Evolutionary conservation across 495 filamentous ascomycete species (phyloP), one percentile per base, ranked within the genome.

Genomic region (Talaromyces trachyspermus): DNA sequence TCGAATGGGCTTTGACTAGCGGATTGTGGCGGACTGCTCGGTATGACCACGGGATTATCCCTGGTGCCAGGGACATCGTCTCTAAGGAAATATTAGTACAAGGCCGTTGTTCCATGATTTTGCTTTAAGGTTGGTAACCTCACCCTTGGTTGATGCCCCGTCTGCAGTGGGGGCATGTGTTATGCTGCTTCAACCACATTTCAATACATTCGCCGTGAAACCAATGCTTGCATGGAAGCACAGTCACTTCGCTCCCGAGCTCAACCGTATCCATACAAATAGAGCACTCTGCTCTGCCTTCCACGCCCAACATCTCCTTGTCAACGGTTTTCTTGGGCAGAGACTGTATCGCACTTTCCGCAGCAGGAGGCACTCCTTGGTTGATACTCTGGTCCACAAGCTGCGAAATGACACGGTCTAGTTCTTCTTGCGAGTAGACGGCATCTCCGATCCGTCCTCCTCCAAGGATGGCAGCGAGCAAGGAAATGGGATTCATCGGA

Each of bases 251-350:
- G 19, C 83, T 84, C 11, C 80, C 86, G 26, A 85, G 56, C 33
- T 79, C 71, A 26, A 95, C 81, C 2, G 86, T 75, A 46, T 96
- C 91, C 74, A 96, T 97, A 59, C 92, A 98, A 49, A 95, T 91
- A 19, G 86, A 88, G 58, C 89, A 95, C 53, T 95, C 90, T 3
- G 76, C 86, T 49, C 68, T 79, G 61, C 86, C 78, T 24, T 75
- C 75, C 18, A 60, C 52, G 3, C 72, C 78, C 19, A 90, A 64
- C 77, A 89, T 82, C 32, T 81, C 74, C 27, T 70, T 66, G 36
- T 84, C 72, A 3, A 89, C 63, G 25, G 66, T 71, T 51, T 83
- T 86, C 57, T 78, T 85, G 1, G 86, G 86, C 1, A 98, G 67
- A 12, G 73, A 69, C 4, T 71, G 76, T 51, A 98, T 95, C 2